A percentile compares a stretch with the other conserved stretches of the same genome.
Evolutionary conservation across 2,329 filamentous ascomycete genomes (phyloP).

Genomic region (Eutypella sp.): DNA sequence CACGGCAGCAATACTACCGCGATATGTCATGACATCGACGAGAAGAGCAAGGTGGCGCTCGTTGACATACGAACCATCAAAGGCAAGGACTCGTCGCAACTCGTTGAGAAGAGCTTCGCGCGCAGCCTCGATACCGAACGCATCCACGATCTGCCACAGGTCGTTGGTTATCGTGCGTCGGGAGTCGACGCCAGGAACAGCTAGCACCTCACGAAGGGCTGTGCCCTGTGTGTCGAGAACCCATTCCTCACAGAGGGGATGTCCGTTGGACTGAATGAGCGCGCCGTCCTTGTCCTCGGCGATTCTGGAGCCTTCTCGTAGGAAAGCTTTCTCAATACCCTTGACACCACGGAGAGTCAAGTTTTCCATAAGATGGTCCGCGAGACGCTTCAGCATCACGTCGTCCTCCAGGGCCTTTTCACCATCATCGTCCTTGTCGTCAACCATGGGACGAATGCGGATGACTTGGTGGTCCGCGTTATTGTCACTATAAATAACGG

Average conservation of each 20-base stretch:
- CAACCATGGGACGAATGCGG: slow-evolving; percentile 76
- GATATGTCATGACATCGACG: slow-evolving; percentile 96
- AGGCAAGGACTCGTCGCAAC: slow-evolving; percentile 86
- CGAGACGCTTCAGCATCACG: slow-evolving; percentile 85
- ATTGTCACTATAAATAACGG: slow-evolving; percentile 95
- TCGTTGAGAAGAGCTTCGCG: slow-evolving; percentile 83
- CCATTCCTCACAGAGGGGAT: slow-evolving; percentile 81
- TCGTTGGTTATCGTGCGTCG: slow-evolving; percentile 89
- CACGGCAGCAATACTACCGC: slow-evolving; percentile 90
- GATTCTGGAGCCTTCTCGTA: slow-evolving; percentile 73
- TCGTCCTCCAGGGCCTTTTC: slow-evolving; percentile 70
- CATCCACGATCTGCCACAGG: slow-evolving; percentile 88
- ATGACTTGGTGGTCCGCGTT: slow-evolving; percentile 95
- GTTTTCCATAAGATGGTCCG: slow-evolving; percentile 86
- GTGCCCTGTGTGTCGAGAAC: slow-evolving; percentile 94
- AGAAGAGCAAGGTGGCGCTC: slow-evolving; percentile 93
- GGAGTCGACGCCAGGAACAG: slow-evolving; percentile 82
- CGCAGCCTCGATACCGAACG: slow-evolving; percentile 94
- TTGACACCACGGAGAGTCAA: slow-evolving; percentile 86
- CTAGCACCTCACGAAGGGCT: slow-evolving; percentile 75
- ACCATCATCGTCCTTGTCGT: slow-evolving; percentile 66
- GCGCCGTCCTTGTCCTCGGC: slow-evolving; percentile 65
- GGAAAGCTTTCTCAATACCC: slow-evolving; percentile 86
- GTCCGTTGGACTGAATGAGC: slow-evolving; percentile 67
- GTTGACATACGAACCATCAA: slow-evolving; percentile 99